These are phyloP conservation scores for Carex cristatella DNA, from an alignment of 176 grass and related monocot species.

Conservation along the genomic window DNA sequence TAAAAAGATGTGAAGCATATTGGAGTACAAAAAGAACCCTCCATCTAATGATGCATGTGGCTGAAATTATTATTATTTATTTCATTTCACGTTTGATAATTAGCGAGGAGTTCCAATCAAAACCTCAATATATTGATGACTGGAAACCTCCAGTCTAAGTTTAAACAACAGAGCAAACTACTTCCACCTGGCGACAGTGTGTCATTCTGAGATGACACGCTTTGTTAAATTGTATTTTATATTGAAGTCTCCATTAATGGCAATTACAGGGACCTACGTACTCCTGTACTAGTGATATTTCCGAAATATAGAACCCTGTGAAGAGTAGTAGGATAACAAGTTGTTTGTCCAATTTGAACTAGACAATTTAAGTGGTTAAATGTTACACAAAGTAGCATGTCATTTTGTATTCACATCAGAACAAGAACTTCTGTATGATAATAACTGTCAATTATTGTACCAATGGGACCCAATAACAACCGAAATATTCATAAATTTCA, in stretches of 20 bases:
- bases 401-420: neutral
- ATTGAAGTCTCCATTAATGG: neutral
- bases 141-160: neutral
- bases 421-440: neutral
- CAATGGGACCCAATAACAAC: neutral
- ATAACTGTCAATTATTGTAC: neutral
- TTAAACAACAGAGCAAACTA: neutral
- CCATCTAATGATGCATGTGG: too few species aligned
- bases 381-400: neutral
- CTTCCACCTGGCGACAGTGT: neutral
- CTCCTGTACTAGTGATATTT: neutral
- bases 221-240: neutral
- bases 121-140: too few species aligned
- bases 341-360: neutral
- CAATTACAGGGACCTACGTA: neutral
- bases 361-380: neutral
- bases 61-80: too few species aligned
- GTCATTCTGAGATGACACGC: neutral
- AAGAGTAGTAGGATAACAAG: neutral
- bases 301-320: neutral
- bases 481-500: neutral
- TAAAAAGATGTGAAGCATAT: too few species aligned
- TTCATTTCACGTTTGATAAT: too few species aligned
- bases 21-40: too few species aligned
- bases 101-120: too few species aligned